These are phyloP conservation scores for Glutinoglossum americanum DNA, from an alignment of 495 filamentous ascomycete genomes.

Conservation along the genomic window DNA sequence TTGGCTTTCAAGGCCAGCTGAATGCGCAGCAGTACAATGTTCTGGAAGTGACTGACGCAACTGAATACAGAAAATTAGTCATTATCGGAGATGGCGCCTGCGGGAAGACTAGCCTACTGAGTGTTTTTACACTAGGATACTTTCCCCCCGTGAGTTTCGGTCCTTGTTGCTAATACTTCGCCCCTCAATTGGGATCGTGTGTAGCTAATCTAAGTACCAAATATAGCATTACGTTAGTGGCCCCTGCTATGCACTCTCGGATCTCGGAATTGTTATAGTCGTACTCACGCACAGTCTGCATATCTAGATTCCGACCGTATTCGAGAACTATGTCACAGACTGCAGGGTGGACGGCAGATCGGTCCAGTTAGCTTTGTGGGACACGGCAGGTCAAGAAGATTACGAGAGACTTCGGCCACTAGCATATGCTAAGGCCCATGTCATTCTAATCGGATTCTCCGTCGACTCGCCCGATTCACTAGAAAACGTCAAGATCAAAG, in stretches of 20 bases:
- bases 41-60: not conserved
- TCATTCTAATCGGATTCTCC: conserved; percentile 89
- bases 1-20: not conserved
- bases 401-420: conserved; percentile 62
- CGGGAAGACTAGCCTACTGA: conserved; percentile 92
- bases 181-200: not conserved
- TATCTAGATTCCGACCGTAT: conserved; percentile 9
- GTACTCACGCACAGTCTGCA: not conserved
- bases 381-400: conserved; percentile 27
- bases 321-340: conserved; percentile 26
- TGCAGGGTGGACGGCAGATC: conserved; percentile 26
- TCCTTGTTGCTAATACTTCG: not conserved
- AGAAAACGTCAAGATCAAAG: conserved; percentile 97
- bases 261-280: not conserved
- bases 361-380: conserved; percentile 25
- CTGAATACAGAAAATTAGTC: conserved; percentile 62
- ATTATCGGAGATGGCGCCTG: conserved; percentile 98
- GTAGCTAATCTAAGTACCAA: not conserved
- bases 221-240: conserved; percentile 11
- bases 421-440: conserved; percentile 93
- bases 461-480: conserved; percentile 90
- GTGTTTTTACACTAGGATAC: conserved; percentile 94
- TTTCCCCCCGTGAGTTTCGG: conserved; percentile 75
- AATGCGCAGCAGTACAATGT: not conserved
- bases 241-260: not conserved